Base-by-base conservation (phyloP, 768 basidiomycete genomes). In the Collybia mongolica region DNA sequence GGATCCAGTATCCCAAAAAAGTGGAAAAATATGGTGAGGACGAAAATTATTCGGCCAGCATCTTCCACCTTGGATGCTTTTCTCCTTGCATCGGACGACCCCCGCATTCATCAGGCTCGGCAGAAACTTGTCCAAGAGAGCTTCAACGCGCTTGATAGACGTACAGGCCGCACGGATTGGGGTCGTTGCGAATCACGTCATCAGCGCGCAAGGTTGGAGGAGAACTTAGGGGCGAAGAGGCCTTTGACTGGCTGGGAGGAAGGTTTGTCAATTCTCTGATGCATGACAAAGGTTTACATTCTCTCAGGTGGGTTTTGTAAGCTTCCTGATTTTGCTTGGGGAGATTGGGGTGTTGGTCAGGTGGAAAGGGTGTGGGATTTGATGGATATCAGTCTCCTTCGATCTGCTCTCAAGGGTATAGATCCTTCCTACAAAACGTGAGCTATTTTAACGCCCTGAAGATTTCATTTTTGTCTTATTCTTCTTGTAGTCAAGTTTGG, bases 331-430 rank as follows among this genome's bases (percentile, higher is more conserved):
- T 92, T 90, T 58, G 87, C 88, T 24, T 98, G 95, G 95, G 82
- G 84, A 51, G 93, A 97, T 63, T 98, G 95, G 95, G 91, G 86
- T 20, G 71, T 83, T n/a, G 81, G 82, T 11, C 94, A 97, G 65
- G 94, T 97, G 17, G 93, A 97, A 62, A 84, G 95, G 26, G 95
- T 98, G 3, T 90, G 92, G 85, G 95, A 98, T 65, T 68, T 98
- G 56, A 88, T 96, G 85, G 95, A 98, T 60, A 96, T 97, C 56
- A 88, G 79, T 63, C 74, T 87, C 23, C 76, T 98, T 42, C 88
- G 93, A 26, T 84, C 88, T 35, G 90, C 93, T 0, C 80, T 79
- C 53, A 79, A 82, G 35, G 92, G 90, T 2, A 75, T 92, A 18
- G 95, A 97, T 61, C 85, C 93, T 0, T 86, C 81, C 0, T 95